Evolutionary conservation across 164 flowering plant species (phyloP).

Genomic region (Vitis cinerea): DNA sequence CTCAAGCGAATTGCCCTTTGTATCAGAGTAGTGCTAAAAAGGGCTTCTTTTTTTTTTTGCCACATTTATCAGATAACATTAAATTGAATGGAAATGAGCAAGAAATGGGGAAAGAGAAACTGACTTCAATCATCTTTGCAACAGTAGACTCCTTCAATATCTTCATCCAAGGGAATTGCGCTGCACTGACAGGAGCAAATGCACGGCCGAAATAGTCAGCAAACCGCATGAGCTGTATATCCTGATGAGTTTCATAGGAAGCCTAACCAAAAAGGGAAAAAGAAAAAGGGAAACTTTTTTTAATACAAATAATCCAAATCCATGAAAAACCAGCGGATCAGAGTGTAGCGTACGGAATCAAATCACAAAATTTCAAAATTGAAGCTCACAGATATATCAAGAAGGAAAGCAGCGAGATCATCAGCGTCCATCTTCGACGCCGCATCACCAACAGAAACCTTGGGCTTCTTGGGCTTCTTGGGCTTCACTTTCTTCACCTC

Average conservation of each 20-base stretch:
- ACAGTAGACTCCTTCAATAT: constrained; percentile 59
- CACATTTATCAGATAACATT: not conserved
- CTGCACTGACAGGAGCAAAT: constrained; percentile 45
- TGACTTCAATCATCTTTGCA: constrained; percentile 65
- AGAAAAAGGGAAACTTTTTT: not conserved
- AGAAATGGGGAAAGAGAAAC: constrained; percentile 15
- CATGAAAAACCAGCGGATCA: constrained; percentile 5
- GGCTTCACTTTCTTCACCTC: constrained; percentile 43
- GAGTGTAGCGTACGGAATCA: not conserved
- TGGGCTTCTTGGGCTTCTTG: constrained; percentile 54
- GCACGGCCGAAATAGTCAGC: constrained; percentile 82
- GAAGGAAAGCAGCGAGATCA: constrained; percentile 51
- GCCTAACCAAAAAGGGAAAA: constrained; percentile 30
- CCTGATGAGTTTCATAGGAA: constrained; percentile 59
- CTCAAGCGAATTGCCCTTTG: too few relatives aligned
- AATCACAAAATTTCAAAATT: constrained; percentile 6
- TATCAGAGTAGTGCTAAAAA: not conserved
- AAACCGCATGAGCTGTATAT: constrained; percentile 72
- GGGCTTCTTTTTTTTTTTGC: not conserved
- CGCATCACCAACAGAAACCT: constrained; percentile 58
- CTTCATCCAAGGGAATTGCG: constrained; percentile 82
- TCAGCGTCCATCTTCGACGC: constrained; percentile 54
- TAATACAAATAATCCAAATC: not conserved
- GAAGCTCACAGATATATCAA: constrained; percentile 53
- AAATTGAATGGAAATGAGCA: not conserved